These are phyloP conservation scores for Nemophila menziesii DNA, from an alignment of 257 asterid genomes.

Conservation along the genomic window DNA sequence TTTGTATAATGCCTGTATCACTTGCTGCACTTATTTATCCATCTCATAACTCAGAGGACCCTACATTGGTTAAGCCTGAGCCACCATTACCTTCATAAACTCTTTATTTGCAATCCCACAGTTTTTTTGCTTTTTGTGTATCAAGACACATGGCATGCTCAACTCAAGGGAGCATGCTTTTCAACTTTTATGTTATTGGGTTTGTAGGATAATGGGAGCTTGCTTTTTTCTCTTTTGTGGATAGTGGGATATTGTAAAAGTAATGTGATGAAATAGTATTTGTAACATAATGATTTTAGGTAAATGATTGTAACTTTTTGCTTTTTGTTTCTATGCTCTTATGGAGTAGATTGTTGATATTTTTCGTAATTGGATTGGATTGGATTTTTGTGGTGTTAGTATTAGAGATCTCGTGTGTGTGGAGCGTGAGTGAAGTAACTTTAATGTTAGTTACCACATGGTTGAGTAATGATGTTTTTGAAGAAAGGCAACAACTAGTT, in stretches of 20 bases:
- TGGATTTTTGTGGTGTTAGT: background rate
- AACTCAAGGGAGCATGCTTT: conserved; percentile 17
- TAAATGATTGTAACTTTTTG: background rate
- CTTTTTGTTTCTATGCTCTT: background rate
- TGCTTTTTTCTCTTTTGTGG: conserved; percentile 22
- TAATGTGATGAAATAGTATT: conserved; percentile 2
- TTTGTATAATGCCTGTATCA: conserved; percentile 84
- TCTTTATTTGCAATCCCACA: conserved; percentile 7
- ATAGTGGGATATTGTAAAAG: conserved; percentile 17
- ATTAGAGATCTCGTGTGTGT: background rate
- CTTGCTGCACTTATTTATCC: conserved; percentile 82
- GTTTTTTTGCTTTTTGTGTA: conserved; percentile 14
- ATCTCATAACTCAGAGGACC: conserved; percentile 33
- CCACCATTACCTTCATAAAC: conserved; percentile 51
- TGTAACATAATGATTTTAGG: background rate
- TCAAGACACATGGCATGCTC: conserved; percentile 11
- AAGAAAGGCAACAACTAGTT: too few relatives aligned
- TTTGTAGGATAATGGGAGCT: conserved; percentile 37
- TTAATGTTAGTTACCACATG: too few relatives aligned
- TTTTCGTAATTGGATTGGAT: background rate
- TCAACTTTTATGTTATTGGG: conserved; percentile 13
- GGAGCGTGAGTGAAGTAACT: too few relatives aligned
- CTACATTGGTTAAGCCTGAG: conserved; percentile 46
- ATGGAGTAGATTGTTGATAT: background rate
- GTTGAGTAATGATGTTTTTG: too few relatives aligned